Conservation (phyloP, 2,329 filamentous ascomycete genomes). For the Trichoderma hamatum region DNA sequence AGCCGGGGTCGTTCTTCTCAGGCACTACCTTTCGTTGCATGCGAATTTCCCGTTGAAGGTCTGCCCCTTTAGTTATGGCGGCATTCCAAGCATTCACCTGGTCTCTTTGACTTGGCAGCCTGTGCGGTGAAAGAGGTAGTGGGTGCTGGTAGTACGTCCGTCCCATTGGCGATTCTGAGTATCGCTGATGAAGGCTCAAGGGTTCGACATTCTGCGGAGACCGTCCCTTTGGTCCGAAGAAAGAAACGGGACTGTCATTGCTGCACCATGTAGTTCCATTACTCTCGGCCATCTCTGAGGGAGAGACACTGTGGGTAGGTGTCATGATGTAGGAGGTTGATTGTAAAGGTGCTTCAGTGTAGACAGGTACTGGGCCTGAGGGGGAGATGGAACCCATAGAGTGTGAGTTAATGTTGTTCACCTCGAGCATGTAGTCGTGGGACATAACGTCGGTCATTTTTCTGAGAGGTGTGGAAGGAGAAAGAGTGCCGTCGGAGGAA, state of each 20-base stretch:
- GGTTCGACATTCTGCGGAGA: constrained; percentile 39
- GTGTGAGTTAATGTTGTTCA: constrained; percentile 38
- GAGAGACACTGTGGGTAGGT: constrained; percentile 45
- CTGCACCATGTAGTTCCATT: constrained; percentile 45
- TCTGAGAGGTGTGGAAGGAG: constrained; percentile 44
- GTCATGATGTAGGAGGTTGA: constrained; percentile 45
- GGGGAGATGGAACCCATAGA: constrained; percentile 45
- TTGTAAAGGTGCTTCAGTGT: constrained; percentile 39
- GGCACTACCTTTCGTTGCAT: constrained; percentile 36
- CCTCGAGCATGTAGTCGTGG: constrained; percentile 46
- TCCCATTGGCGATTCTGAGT: constrained; percentile 42
- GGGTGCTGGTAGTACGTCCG: constrained; percentile 38
- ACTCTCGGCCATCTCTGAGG: constrained; percentile 43
- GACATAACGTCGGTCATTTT: constrained; percentile 42
- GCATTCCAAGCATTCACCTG: constrained; percentile 41
- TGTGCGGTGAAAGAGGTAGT: constrained; percentile 39
- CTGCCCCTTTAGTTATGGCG: constrained; percentile 49
- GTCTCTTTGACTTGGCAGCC: constrained; percentile 44
- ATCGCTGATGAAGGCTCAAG: constrained; percentile 42
- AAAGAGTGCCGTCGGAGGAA: constrained; percentile 35
- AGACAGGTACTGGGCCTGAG: constrained; percentile 42
- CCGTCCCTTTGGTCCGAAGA: constrained; percentile 42
- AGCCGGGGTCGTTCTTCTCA: constrained; percentile 37
- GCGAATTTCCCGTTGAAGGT: constrained; percentile 48
- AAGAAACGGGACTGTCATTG: constrained; percentile 47